A percentile compares a stretch with the other conserved stretches of the same genome.
These are phyloP conservation scores for Magnolia sinica DNA, from an alignment of 164 flowering plant genomes.

Conservation along the genomic window DNA sequence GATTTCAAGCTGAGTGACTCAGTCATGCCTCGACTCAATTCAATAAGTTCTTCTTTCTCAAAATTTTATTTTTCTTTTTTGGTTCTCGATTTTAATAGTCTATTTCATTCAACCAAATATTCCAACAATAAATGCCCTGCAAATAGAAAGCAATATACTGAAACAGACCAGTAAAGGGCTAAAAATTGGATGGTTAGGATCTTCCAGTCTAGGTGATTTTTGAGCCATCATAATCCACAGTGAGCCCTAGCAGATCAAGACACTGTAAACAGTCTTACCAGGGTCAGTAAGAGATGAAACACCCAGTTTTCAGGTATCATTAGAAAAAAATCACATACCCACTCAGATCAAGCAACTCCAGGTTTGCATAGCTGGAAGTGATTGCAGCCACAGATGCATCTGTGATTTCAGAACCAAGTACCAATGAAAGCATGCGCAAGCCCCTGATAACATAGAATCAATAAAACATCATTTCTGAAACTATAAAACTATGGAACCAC, in stretches of 20 bases:
- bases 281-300: not conserved
- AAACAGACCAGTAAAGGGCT: no score
- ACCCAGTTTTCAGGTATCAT: not conserved
- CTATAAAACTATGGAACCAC: not conserved
- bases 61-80: no score
- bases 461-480: not conserved
- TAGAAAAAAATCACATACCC: conserved; percentile 54
- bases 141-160: no score
- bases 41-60: no score
- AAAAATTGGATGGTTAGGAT: no score
- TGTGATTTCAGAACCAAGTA: conserved; percentile 85
- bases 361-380: conserved; percentile 65
- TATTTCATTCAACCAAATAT: no score
- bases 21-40: no score
- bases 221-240: no score
- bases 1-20: no score
- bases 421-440: conserved; percentile 89
- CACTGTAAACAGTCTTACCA: not conserved
- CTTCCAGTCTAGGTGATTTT: no score
- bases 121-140: no score
- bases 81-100: no score
- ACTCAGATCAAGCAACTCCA: conserved; percentile 90
- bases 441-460: conserved; percentile 39
- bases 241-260: not conserved
- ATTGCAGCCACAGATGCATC: conserved; percentile 99